These are phyloP conservation scores for Trichoderma pleuroti DNA, from an alignment of 2,329 filamentous ascomycete species.

Conservation along the genomic window DNA sequence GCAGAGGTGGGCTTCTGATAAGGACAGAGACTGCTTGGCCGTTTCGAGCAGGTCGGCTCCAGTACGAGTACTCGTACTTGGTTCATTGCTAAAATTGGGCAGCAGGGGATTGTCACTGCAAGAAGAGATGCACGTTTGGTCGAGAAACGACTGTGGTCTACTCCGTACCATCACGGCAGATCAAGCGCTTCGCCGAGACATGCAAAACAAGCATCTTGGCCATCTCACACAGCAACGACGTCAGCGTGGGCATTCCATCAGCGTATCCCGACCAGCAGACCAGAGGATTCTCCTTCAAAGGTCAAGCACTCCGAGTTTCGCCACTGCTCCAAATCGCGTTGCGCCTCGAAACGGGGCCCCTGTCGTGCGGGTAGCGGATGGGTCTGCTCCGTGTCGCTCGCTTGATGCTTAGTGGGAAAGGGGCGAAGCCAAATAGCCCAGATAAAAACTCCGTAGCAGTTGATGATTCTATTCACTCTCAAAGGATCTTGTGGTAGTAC, in stretches of 20 bases:
- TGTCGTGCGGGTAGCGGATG: background rate
- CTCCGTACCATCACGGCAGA: background rate
- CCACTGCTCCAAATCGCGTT: background rate
- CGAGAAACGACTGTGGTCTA: background rate
- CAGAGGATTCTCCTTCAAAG: background rate
- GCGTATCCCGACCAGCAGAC: background rate
- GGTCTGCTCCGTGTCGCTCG: background rate
- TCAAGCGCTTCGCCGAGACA: background rate
- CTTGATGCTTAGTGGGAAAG: background rate
- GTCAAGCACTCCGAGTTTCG: slow-evolving; percentile 8
- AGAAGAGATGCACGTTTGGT: background rate
- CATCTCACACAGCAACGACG: background rate
- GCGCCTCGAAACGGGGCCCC: slow-evolving; percentile 2
- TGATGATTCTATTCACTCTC: background rate
- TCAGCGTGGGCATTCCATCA: background rate
- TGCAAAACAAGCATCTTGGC: background rate
- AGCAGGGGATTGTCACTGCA: background rate
- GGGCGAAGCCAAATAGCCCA: background rate
- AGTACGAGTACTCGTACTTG: too few relatives aligned
- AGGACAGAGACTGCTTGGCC: background rate
- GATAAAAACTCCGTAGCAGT: background rate
- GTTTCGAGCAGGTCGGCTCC: slow-evolving; percentile 5
- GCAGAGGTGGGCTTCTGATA: background rate
- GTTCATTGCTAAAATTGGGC: background rate
- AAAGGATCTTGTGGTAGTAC: background rate